These are phyloP conservation scores for Endogone sp. DNA, from an alignment of 192 early-diverging fungal genomes.

Conservation along the genomic window DNA sequence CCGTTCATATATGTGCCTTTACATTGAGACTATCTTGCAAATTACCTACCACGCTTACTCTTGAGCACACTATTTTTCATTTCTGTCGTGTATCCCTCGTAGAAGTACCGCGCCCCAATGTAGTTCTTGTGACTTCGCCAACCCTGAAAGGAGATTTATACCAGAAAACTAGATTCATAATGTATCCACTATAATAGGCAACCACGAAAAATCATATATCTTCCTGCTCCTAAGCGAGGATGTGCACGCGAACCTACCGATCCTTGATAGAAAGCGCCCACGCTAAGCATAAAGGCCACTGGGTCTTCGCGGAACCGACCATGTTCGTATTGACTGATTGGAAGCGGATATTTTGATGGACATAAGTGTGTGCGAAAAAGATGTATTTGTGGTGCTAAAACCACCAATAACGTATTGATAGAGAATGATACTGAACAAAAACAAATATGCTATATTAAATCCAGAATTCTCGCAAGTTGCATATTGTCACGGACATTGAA, in stretches of 20 bases:
- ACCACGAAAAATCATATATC: not conserved
- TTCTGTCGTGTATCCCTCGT: conserved; percentile 61
- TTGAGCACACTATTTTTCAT: conserved; percentile 56
- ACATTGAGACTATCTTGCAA: too few species aligned
- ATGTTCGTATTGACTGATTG: conserved; percentile 35
- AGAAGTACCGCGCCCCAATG: conserved; percentile 66
- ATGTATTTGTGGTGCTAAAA: not conserved
- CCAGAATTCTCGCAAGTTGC: too few species aligned
- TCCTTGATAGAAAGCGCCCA: conserved; percentile 52
- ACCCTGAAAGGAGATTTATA: conserved; percentile 52
- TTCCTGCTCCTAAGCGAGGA: not conserved
- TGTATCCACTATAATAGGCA: not conserved
- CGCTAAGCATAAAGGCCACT: conserved; percentile 61
- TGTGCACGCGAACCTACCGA: conserved; percentile 34
- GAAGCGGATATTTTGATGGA: not conserved
- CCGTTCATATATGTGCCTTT: too few species aligned
- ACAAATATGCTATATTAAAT: too few species aligned
- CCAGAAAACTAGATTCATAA: not conserved
- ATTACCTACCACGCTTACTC: conserved; percentile 50
- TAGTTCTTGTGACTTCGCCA: conserved; percentile 78
- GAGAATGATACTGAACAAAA: too few species aligned
- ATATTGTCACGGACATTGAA: too few species aligned
- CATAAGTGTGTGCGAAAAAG: not conserved
- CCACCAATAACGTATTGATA: too few species aligned
- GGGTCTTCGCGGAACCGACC: conserved; percentile 64